phyloP scores from a whole-genome alignment of 2,329 filamentous ascomycete species.

The Neonectria punicea region DNA sequence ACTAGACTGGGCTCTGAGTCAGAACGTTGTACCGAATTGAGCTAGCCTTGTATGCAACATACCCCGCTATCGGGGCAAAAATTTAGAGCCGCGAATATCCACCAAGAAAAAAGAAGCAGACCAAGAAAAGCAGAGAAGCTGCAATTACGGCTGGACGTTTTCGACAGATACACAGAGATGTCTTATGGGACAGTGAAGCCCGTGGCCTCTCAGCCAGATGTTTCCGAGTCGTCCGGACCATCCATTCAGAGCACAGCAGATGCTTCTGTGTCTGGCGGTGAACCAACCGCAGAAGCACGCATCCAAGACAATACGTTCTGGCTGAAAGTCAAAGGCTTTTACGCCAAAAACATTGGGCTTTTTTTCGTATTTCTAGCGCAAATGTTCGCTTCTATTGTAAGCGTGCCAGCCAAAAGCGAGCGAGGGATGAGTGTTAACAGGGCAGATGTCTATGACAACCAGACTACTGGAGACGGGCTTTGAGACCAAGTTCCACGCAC shows the following conservation, averaged over 20 bases:
- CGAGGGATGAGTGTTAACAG: slow-evolving; percentile 12
- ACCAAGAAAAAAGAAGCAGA: neutral
- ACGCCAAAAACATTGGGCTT: slow-evolving; percentile 54
- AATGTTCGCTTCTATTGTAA: slow-evolving; percentile 53
- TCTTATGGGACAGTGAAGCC: slow-evolving; percentile 16
- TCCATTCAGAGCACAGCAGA: neutral
- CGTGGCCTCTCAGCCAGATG: neutral
- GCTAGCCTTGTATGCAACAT: neutral
- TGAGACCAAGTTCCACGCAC: slow-evolving; percentile 51
- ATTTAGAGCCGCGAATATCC: neutral
- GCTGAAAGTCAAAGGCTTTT: slow-evolving; percentile 53
- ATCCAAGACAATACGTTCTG: neutral
- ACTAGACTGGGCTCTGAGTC: no score
- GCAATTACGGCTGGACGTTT: neutral
- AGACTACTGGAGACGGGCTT: slow-evolving; percentile 49
- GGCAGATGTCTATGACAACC: slow-evolving; percentile 54
- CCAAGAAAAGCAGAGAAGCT: neutral
- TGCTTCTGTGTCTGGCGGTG: neutral
- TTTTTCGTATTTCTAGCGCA: slow-evolving; percentile 54
- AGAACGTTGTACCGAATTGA: no score
- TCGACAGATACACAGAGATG: slow-evolving; percentile 13
- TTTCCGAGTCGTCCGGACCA: slow-evolving; percentile 4
- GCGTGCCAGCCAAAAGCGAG: neutral
- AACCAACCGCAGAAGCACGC: neutral
- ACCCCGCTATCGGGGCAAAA: neutral